phyloP scores from a whole-genome alignment of 1,284 basidiomycete genomes.

The Moesziomyces parantarcticus region DNA sequence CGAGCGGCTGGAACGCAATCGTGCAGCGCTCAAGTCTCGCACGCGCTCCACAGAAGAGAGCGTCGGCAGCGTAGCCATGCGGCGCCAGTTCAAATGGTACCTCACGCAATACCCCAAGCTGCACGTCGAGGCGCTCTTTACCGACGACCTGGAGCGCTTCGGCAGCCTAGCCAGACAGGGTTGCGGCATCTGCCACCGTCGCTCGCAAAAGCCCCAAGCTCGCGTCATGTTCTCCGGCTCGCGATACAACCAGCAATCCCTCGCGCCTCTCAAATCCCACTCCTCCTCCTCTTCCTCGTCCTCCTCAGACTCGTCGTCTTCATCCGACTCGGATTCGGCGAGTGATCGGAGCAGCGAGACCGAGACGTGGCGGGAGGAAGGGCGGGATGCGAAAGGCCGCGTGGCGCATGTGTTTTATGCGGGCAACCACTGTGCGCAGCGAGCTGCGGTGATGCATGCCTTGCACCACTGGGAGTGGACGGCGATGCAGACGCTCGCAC shows the following conservation, averaged over 20 bases:
- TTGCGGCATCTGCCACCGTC: slow-evolving; percentile 45
- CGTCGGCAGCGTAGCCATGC: slow-evolving; percentile 32
- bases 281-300: too few relatives aligned
- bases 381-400: slow-evolving; percentile 2
- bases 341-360: slow-evolving; percentile 18
- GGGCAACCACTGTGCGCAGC: slow-evolving; percentile 34
- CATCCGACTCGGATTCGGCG: slow-evolving; percentile 3
- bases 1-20: slow-evolving; percentile 26
- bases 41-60: slow-evolving; percentile 35
- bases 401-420: slow-evolving; percentile 27
- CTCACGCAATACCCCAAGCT: slow-evolving; percentile 42
- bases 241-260: slow-evolving; percentile 37
- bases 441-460: slow-evolving; percentile 33
- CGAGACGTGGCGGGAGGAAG: slow-evolving; percentile 33
- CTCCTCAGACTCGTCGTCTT: not conserved
- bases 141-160: slow-evolving; percentile 26
- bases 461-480: slow-evolving; percentile 53
- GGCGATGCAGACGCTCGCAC: slow-evolving; percentile 38
- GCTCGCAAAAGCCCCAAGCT: slow-evolving; percentile 26
- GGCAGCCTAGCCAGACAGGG: slow-evolving; percentile 32
- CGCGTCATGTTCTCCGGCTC: slow-evolving; percentile 22
- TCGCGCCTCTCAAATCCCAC: slow-evolving; percentile 16
- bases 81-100: slow-evolving; percentile 54
- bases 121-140: slow-evolving; percentile 20
- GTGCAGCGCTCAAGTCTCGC: slow-evolving; percentile 22